Conservation (phyloP, 2,329 filamentous ascomycete genomes). For the Aciculosporium take region DNA sequence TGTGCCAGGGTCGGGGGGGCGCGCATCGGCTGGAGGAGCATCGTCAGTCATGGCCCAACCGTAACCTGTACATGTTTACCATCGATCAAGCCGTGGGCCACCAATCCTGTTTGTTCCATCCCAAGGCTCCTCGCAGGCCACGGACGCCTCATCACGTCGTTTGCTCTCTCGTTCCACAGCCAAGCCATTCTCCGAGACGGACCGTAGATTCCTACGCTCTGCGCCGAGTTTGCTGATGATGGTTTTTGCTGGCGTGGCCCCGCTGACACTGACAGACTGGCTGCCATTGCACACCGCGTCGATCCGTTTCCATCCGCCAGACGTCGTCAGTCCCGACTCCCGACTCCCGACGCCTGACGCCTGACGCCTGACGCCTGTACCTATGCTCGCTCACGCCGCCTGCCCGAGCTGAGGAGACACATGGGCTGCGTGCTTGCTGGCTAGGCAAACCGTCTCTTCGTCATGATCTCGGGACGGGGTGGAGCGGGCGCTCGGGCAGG, state of each 20-base stretch:
- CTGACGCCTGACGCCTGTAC: background rate
- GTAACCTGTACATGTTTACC: background rate
- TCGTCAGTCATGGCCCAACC: background rate
- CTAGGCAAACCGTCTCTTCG: background rate
- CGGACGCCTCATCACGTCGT: background rate
- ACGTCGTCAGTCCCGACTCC: no score
- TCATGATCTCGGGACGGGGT: slow-evolving; percentile 36
- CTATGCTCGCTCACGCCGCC: background rate
- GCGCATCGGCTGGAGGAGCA: background rate
- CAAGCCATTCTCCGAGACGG: no score
- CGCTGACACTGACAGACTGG: background rate
- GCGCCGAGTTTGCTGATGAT: background rate
- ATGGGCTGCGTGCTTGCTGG: background rate
- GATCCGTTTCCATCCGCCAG: background rate
- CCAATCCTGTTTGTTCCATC: background rate
- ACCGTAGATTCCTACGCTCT: background rate
- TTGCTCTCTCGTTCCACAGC: background rate
- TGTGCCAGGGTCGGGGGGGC: background rate
- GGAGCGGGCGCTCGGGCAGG: slow-evolving; percentile 24
- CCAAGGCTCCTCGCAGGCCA: background rate
- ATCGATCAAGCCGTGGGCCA: background rate
- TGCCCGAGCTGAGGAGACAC: background rate
- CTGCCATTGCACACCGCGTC: background rate
- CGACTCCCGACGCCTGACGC: no score
- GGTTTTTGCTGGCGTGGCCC: background rate